A percentile compares a stretch with the other conserved stretches of the same genome.
These are phyloP conservation scores for Kockiozyma suomiensis DNA, from an alignment of 805 yeast species.

Conservation along the genomic window DNA sequence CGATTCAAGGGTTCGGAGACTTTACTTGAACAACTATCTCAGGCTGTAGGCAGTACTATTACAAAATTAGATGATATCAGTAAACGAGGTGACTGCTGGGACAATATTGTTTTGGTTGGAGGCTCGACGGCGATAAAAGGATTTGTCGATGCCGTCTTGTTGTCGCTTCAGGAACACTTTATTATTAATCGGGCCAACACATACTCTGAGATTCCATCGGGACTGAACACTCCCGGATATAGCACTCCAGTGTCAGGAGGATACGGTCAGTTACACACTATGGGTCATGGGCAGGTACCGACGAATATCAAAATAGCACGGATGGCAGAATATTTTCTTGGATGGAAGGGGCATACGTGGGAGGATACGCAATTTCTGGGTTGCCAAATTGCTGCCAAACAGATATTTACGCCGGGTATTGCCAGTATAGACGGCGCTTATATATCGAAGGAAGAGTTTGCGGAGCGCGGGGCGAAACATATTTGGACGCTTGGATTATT, in stretches of 20 bases:
- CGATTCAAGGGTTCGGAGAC: constrained; percentile 77
- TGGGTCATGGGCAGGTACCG: constrained; percentile 69
- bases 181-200: constrained; percentile 47
- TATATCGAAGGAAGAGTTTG: constrained; percentile 69
- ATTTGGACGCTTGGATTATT: constrained; percentile 62
- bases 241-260: constrained; percentile 42
- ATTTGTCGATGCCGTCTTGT: constrained; percentile 67
- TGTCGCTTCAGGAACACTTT: constrained; percentile 59
- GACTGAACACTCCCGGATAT: constrained; percentile 41
- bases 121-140: constrained; percentile 77
- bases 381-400: constrained; percentile 84
- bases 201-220: constrained; percentile 45
- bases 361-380: constrained; percentile 81
- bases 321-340: constrained; percentile 90
- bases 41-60: constrained; percentile 56
- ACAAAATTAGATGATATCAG: constrained; percentile 64
- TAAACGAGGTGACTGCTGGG: constrained; percentile 81
- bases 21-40: constrained; percentile 59
- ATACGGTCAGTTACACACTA: constrained; percentile 13
- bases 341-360: constrained; percentile 83
- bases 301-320: constrained; percentile 67
- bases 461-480: constrained; percentile 77
- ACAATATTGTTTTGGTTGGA: constrained; percentile 78
- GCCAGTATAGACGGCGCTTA: constrained; percentile 63
- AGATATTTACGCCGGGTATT: constrained; percentile 63